Conservation (phyloP, 441 rosid species). For the Arabidopsis hybrid region DNA sequence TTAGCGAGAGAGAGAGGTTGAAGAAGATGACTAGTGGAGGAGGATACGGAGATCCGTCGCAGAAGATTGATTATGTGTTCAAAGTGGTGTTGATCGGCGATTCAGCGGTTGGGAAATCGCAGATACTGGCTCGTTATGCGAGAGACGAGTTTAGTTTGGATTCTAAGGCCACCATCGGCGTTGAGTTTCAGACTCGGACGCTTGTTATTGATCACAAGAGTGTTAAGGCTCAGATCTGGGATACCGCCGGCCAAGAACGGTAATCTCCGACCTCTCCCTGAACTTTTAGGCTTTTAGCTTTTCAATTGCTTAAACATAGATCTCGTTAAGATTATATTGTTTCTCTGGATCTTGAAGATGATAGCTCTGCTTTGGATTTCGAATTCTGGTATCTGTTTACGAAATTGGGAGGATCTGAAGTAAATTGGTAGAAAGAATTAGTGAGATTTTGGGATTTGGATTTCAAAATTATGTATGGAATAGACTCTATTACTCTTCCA, state of each 20-base stretch:
- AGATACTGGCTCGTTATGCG: slow-evolving; percentile 69
- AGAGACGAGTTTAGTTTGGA: slow-evolving; percentile 70
- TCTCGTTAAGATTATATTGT: not conserved
- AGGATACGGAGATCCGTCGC: slow-evolving; percentile 77
- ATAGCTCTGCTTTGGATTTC: slow-evolving; percentile 2
- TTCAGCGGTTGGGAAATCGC: slow-evolving; percentile 78
- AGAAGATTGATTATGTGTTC: slow-evolving; percentile 91
- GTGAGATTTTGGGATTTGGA: not conserved
- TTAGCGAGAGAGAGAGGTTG: slow-evolving; percentile 1
- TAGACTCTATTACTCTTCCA: not conserved
- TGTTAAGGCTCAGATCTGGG: slow-evolving; percentile 88
- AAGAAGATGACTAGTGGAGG: slow-evolving; percentile 63
- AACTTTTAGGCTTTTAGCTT: slow-evolving; percentile 1
- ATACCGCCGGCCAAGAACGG: slow-evolving; percentile 86
- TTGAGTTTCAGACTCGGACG: slow-evolving; percentile 75
- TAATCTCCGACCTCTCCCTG: slow-evolving; percentile 32
- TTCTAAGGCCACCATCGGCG: slow-evolving; percentile 75
- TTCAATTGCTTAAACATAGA: slow-evolving; percentile 19
- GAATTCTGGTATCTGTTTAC: slow-evolving; percentile 1
- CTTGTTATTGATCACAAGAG: slow-evolving; percentile 67
- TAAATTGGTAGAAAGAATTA: not conserved
- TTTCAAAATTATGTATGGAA: not conserved
- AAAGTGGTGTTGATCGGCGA: slow-evolving; percentile 75
- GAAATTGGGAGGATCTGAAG: not conserved
- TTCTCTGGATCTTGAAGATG: slow-evolving; percentile 1